Evolutionary conservation across 169 alveolate species (phyloP).

Genomic region (Perkinsus olseni): DNA sequence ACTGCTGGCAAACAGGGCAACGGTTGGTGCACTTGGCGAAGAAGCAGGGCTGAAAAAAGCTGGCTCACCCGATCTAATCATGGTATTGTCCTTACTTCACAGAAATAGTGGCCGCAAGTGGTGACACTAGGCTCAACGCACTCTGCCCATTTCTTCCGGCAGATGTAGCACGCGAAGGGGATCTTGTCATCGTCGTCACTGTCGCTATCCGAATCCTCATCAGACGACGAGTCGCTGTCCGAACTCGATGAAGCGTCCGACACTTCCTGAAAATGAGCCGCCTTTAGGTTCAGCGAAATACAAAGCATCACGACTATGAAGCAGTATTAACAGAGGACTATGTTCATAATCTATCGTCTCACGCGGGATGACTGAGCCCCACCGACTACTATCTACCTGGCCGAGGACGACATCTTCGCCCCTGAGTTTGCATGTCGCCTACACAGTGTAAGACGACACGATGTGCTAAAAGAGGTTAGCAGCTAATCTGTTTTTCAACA

Average conservation of each 20-base stretch:
- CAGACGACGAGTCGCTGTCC: not conserved
- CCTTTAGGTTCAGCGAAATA: not conserved
- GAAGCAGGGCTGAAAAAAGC: not conserved
- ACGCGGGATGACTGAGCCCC: no score
- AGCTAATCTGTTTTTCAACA: no score
- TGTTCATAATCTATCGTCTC: no score
- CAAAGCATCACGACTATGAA: not conserved
- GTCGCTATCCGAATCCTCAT: slow-evolving; percentile 1
- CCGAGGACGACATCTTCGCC: no score
- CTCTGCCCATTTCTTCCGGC: slow-evolving; percentile 35
- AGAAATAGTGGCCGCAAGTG: slow-evolving; percentile 54
- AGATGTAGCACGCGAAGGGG: slow-evolving; percentile 45
- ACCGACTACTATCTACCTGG: no score
- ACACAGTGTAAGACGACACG: no score
- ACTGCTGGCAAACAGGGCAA: not conserved
- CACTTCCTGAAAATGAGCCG: slow-evolving; percentile 3
- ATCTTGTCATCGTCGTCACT: slow-evolving; percentile 18
- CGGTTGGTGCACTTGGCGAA: not conserved
- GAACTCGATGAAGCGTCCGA: not conserved
- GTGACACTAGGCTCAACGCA: slow-evolving; percentile 45
- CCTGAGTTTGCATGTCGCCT: no score
- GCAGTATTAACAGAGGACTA: no score
- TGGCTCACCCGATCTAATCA: not conserved
- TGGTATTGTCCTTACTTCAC: slow-evolving; percentile 31
- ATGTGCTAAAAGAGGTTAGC: no score